phyloP scores from a whole-genome alignment of 2,329 filamentous ascomycete species.

The Boeremia lycopersici region DNA sequence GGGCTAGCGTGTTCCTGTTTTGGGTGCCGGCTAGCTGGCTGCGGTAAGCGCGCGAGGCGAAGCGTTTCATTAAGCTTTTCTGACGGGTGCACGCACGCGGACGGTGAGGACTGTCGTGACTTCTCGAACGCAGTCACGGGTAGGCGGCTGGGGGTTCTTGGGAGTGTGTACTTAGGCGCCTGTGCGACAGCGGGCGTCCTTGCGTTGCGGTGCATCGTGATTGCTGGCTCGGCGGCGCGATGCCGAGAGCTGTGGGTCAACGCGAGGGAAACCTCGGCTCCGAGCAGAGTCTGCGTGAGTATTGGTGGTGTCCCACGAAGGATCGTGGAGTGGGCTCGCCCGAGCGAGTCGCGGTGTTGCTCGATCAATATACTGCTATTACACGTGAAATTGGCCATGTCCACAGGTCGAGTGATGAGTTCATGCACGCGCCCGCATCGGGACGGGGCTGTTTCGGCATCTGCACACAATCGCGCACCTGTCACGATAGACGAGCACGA shows the following conservation, averaged over 20 bases:
- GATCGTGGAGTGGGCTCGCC: neutral
- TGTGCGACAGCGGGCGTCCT: neutral
- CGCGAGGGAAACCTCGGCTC: neutral
- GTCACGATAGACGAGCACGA: constrained; percentile 6
- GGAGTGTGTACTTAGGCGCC: neutral
- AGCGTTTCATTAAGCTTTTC: constrained; percentile 19
- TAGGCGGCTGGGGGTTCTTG: neutral
- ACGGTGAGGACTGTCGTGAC: no score
- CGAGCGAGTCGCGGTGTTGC: neutral
- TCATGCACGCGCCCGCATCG: constrained; percentile 3
- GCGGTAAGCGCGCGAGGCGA: neutral
- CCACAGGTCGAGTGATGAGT: constrained; percentile 3
- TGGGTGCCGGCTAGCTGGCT: neutral
- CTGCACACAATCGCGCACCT: neutral
- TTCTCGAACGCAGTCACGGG: neutral
- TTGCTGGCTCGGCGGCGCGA: neutral
- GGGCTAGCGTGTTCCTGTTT: neutral
- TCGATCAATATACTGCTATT: neutral
- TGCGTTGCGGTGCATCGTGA: neutral
- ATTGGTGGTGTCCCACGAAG: neutral
- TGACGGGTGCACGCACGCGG: neutral
- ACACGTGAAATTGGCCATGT: neutral
- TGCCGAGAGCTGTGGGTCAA: neutral
- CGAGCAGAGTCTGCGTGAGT: no score
- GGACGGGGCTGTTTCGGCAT: constrained; percentile 10